These are phyloP conservation scores for Leccinum longicurvipes DNA, from an alignment of 768 basidiomycete genomes.

Conservation along the genomic window DNA sequence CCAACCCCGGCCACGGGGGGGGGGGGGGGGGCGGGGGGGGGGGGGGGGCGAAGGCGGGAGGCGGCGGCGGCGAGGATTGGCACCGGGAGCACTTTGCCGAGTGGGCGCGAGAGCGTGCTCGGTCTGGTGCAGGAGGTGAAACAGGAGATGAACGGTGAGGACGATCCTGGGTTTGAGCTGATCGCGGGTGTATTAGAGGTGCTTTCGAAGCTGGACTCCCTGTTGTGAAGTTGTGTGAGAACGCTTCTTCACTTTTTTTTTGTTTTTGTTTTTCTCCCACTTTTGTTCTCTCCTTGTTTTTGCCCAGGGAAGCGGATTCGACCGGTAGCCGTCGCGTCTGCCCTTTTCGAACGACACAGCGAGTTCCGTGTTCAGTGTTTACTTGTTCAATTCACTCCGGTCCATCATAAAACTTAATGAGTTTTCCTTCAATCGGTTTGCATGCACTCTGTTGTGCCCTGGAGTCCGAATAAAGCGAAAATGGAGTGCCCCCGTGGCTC, in stretches of 20 bases:
- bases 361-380: neutral
- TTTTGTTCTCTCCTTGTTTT: neutral
- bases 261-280: neutral
- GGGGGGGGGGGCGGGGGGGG: too few species aligned
- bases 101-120: slow-evolving; percentile 64
- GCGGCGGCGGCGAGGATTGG: slow-evolving; percentile 42
- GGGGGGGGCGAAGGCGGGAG: too few species aligned
- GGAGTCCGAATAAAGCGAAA: neutral
- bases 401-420: neutral
- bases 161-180: slow-evolving; percentile 87
- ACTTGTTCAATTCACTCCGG: neutral
- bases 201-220: slow-evolving; percentile 85
- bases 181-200: slow-evolving; percentile 93
- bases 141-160: slow-evolving; percentile 67
- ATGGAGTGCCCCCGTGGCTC: too few species aligned
- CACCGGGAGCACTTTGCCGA: slow-evolving; percentile 48
- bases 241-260: neutral
- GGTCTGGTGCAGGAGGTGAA: slow-evolving; percentile 72
- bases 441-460: neutral
- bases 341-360: neutral
- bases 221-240: slow-evolving; percentile 20
- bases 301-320: neutral
- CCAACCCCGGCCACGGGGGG: too few species aligned
- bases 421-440: neutral
- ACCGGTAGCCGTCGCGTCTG: neutral